A percentile compares a stretch with the other conserved stretches of the same genome.
Evolutionary conservation across 1,139 yeast genomes (phyloP).

Genomic region (Blastobotrys indianensis): DNA sequence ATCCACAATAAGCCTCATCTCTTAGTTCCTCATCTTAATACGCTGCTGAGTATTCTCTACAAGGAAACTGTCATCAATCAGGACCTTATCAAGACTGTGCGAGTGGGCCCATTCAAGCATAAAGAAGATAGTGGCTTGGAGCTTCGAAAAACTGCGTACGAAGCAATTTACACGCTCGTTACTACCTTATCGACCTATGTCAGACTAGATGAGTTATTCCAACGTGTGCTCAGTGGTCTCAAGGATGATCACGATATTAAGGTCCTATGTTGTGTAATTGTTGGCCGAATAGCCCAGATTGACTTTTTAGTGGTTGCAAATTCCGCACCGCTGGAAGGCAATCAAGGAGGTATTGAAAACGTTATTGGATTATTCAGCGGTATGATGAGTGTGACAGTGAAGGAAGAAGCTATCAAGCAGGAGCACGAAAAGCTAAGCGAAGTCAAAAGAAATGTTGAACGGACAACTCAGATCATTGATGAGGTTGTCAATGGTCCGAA

Average conservation of each 20-base stretch:
- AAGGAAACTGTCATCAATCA: constrained; percentile 53
- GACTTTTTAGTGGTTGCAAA: constrained; percentile 18
- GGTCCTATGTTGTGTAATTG: constrained; percentile 38
- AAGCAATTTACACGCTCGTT: constrained; percentile 54
- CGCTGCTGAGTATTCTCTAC: constrained; percentile 49
- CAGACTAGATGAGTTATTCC: constrained; percentile 29
- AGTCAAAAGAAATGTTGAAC: constrained; percentile 26
- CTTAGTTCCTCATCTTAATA: constrained; percentile 45
- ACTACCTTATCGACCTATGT: constrained; percentile 28
- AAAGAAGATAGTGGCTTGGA: constrained; percentile 75
- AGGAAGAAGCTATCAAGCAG: constrained; percentile 47
- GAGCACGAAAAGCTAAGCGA: constrained; percentile 45
- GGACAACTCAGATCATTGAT: constrained; percentile 23
- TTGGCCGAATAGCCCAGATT: constrained; percentile 33
- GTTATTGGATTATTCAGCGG: constrained; percentile 32
- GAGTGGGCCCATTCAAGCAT: constrained; percentile 86
- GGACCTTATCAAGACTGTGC: constrained; percentile 57
- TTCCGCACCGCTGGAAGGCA: constrained; percentile 4
- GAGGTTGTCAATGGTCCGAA: constrained; percentile 17
- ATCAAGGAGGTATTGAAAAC: constrained; percentile 13
- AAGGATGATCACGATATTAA: constrained; percentile 43
- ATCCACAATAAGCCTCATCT: constrained; percentile 52
- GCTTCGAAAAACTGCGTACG: constrained; percentile 68
- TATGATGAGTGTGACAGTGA: constrained; percentile 35
- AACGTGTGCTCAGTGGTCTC: constrained; percentile 35